Percentiles rank a stretch among this genome's conserved stretches.
Conservation (phyloP, 2,329 filamentous ascomycete genomes). For the Kalaharituber pfeilii region DNA sequence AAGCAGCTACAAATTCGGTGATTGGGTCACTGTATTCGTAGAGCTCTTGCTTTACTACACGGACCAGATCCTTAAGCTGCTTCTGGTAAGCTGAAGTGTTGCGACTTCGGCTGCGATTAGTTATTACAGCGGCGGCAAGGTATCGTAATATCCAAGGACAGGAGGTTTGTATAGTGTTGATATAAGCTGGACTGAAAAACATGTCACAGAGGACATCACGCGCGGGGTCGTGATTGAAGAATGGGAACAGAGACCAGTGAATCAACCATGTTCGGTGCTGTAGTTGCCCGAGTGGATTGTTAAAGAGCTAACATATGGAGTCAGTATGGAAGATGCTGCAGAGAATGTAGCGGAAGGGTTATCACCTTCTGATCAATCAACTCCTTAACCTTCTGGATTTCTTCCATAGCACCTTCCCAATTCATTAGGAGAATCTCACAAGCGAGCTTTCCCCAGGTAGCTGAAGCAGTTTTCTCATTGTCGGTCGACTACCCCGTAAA, state of each 20-base stretch:
- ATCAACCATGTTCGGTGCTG: constrained; percentile 93
- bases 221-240: constrained; percentile 91
- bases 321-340: background rate
- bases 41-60: constrained; percentile 87
- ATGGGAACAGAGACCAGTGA: constrained; percentile 96
- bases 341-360: background rate
- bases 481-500: constrained; percentile 51
- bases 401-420: constrained; percentile 87
- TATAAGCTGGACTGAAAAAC: constrained; percentile 92
- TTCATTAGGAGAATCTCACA: constrained; percentile 87
- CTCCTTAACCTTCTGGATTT: constrained; percentile 78
- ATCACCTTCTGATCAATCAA: constrained; percentile 46
- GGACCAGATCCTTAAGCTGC: constrained; percentile 92
- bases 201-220: constrained; percentile 85
- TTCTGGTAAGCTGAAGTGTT: constrained; percentile 86
- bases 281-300: constrained; percentile 86
- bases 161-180: constrained; percentile 98
- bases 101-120: constrained; percentile 59
- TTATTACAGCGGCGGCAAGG: constrained; percentile 84
- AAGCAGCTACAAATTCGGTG: constrained; percentile 86
- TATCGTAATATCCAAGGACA: constrained; percentile 96
- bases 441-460: constrained; percentile 95
- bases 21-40: constrained; percentile 96
- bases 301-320: constrained; percentile 60
- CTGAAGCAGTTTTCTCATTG: constrained; percentile 89